Evolutionary conservation across 768 basidiomycete species (phyloP).

Genomic region (Psilocybe sp.): DNA sequence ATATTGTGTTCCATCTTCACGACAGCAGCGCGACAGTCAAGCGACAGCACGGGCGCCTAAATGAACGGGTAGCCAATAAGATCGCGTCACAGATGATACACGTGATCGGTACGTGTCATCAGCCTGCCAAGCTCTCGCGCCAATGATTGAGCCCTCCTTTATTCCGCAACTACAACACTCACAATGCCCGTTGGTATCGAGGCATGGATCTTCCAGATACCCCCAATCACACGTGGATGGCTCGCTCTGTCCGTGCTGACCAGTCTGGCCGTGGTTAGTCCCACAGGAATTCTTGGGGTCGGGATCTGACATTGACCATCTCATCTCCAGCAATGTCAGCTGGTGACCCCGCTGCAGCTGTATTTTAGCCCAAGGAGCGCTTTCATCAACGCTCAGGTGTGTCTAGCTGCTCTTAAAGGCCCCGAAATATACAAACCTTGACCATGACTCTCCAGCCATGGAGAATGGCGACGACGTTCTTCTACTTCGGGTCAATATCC

Average conservation of each 20-base stretch:
- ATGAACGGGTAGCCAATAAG: not conserved
- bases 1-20: no score
- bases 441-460: slow-evolving; percentile 55
- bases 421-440: slow-evolving; percentile 7
- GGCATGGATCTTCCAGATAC: slow-evolving; percentile 88
- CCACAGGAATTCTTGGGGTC: not conserved
- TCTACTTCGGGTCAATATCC: slow-evolving; percentile 92
- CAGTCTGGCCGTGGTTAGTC: slow-evolving; percentile 83
- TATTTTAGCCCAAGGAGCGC: slow-evolving; percentile 90
- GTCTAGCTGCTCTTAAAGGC: slow-evolving; percentile 10
- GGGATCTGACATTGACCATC: not conserved
- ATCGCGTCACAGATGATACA: not conserved
- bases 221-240: slow-evolving; percentile 89
- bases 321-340: slow-evolving; percentile 76
- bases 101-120: no score
- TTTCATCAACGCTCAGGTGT: slow-evolving; percentile 77
- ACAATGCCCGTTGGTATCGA: slow-evolving; percentile 82
- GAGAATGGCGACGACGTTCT: slow-evolving; percentile 88
- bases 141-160: not conserved
- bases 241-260: slow-evolving; percentile 73
- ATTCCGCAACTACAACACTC: not conserved
- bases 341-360: slow-evolving; percentile 86
- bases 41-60: no score
- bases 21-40: no score
- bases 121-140: no score